Base-by-base conservation (phyloP, 441 rosid genomes). In the Manihot esculenta region DNA sequence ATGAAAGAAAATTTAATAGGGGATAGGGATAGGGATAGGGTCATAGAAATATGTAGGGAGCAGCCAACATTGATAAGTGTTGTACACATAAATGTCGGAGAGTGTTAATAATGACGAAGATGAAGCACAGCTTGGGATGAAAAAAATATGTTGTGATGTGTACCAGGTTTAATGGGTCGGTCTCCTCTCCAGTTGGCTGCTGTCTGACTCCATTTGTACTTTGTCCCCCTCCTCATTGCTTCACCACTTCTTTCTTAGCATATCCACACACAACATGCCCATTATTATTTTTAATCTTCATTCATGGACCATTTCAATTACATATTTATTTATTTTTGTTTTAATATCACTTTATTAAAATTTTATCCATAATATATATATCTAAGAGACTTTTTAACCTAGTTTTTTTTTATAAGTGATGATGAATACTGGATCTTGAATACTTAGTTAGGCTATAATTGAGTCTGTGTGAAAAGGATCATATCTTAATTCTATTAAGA, bases 141-240 rank as follows among this genome's bases (percentile, higher is more conserved):
- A 58, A 58, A 50, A 23, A 66, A 7, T 14, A 41, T 24, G 12
- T 55, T 45, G 55, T 54, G 35, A 35, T 21, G 11, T 17, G 60
- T 63, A 47, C 59, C n/a, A 74, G 41, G 64, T 69, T 74, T 7
- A 54, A 33, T 64, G 65, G 44, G 20, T 11, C 64, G 74, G 78
- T 75, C 78, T 75, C 78, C 74, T 64, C 27, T 42, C 30, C 3
- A 10, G 53, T 27, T 50, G 54, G 42, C 60, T 44, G 20, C 61
- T 70, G 66, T 65, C 74, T 41, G 70, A 48, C 6, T 56, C 14
- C 49, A 24, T 12, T 35, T 20, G 59, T 61, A 24, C 23, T 63
- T 63, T 74, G 73, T 74, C 73, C 42, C 64, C 57, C 8, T 48
- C 9, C 20, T 56, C 1, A 42, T 26, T 14, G 30, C 18, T 62